Conservation (phyloP, 139 green algal species). For the Eudorina sp. region DNA sequence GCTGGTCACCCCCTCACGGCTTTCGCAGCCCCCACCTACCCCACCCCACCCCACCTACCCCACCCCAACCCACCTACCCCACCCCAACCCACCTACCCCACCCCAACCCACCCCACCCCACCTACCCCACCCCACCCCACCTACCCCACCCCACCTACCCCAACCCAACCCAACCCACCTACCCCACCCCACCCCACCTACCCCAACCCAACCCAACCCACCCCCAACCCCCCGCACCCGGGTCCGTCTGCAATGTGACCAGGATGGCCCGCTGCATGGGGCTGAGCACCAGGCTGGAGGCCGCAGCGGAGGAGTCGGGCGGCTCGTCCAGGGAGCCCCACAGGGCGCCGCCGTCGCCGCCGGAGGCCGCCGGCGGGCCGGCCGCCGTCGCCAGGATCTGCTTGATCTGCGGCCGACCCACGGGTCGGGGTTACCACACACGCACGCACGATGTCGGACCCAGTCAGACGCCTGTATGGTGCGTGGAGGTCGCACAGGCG, state of each 20-base stretch:
- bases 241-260: constrained; percentile 72
- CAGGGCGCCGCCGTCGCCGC: not conserved
- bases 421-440: no score
- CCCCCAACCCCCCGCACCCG: constrained; percentile 45
- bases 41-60: no score
- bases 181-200: not conserved
- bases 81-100: no score
- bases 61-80: no score
- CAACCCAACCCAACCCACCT: not conserved
- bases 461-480: no score
- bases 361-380: constrained; percentile 33
- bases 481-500: no score
- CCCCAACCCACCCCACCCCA: no score
- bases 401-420: constrained; percentile 38
- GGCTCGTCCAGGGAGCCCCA: not conserved
- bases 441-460: no score
- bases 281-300: not conserved
- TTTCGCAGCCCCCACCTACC: no score
- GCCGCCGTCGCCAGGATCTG: constrained; percentile 44
- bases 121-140: no score
- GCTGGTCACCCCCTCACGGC: no score
- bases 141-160: no score
- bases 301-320: not conserved
- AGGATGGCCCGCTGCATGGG: constrained; percentile 59
- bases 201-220: not conserved